Evolutionary conservation across 257 asterid genomes (phyloP).

Genomic region (Sherardia arvensis): DNA sequence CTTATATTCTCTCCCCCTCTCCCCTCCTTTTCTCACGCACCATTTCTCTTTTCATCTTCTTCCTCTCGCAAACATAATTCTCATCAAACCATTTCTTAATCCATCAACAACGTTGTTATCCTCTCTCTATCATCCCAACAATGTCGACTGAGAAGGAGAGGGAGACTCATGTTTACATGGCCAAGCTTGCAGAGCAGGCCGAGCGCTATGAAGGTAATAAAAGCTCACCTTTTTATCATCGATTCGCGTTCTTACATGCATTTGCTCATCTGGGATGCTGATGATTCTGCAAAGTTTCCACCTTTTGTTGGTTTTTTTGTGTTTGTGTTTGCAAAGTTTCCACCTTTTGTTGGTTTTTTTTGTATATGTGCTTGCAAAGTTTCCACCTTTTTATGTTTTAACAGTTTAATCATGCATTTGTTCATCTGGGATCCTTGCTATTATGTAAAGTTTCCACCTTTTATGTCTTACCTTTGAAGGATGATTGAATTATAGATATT

Average conservation of each 20-base stretch:
- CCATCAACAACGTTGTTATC: not conserved
- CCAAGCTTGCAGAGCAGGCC: slow-evolving; percentile 85
- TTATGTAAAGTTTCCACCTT: not conserved
- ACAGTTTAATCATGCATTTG: not conserved
- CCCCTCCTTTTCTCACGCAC: slow-evolving; percentile 23
- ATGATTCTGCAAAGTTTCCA: not conserved
- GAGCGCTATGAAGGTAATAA: slow-evolving; percentile 74
- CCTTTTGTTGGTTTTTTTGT: too few species aligned
- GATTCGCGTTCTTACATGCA: not conserved
- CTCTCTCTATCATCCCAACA: slow-evolving; percentile 2
- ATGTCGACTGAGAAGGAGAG: slow-evolving; percentile 72
- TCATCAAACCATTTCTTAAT: not conserved
- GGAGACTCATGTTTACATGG: slow-evolving; percentile 71
- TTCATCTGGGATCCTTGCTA: not conserved
- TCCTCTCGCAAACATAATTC: not conserved
- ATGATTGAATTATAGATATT: not conserved
- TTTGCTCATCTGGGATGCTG: not conserved
- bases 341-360: too few species aligned
- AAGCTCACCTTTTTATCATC: not conserved
- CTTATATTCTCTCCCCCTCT: not conserved
- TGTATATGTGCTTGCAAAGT: too few species aligned
- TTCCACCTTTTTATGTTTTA: not conserved
- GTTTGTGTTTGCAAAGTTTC: too few species aligned
- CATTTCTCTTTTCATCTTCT: slow-evolving; percentile 17
- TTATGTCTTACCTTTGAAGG: not conserved